Base-by-base conservation (phyloP, 179 eudicot genomes). In the Beta corolliflora region DNA sequence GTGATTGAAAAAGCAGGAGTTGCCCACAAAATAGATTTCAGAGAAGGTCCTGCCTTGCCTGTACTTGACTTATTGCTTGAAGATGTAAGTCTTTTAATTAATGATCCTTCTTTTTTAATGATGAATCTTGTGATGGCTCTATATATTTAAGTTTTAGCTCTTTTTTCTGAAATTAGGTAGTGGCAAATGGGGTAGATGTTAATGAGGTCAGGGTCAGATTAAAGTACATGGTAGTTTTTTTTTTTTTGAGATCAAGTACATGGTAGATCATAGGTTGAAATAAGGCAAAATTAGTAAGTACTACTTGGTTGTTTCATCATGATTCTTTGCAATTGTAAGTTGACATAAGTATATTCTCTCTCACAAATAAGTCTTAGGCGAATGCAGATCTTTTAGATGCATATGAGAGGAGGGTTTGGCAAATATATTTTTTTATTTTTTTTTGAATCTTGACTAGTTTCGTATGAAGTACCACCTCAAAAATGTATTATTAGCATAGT, bases 31-130 rank as follows among this genome's bases (percentile, higher is more conserved):
- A 93, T 94, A 50, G 92, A 89, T 45, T 94, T 93, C 85, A 89
- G 81, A 87, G 97, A 93, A 86, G 94, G 94, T 73, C 94, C 95
- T 29, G 98, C 97, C 75, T 80, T 94, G 88, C 96, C 97, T 58
- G 87, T 84, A 52, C 95, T 94, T 73, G 96, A 93, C 76, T 81
- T 84, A 69, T 82, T 94, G 89, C 54, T 94, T 21, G 79, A 88
- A 81, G 96, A 93, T 78, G 98, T 93, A 87, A 89, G 95, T 46
- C n/a, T 25, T 54, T 48, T 8, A 7, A 7, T 64, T 21, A 21
- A 9, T 23, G 11, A 5, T 23, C 12, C 41, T 5, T 13, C 13
- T 36, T 7, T 16, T 16, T 8, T 8, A 36, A 5, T 14, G 10
- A 36, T 46, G 54, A n/a, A 70, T 70, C 73, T 44, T 45, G 54